Base-by-base conservation (phyloP, 768 basidiomycete species). In the Pleurotus salmoneostramineus region DNA sequence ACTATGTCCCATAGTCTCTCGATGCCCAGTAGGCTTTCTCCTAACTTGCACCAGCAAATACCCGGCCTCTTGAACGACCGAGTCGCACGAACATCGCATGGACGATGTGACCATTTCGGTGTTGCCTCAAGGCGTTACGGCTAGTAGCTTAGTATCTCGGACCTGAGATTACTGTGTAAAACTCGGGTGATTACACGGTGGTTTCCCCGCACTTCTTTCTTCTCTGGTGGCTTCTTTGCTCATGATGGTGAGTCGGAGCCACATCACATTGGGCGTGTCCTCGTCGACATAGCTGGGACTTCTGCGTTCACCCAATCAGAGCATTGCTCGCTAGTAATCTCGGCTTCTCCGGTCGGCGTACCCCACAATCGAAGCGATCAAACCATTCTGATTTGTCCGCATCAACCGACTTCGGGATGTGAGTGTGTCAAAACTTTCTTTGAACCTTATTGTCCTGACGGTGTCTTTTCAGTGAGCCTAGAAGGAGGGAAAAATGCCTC, bases 151-250 rank as follows among this genome's bases (percentile, higher is more conserved):
- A 11, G 12, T 11, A n/a, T 45, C n/a, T 10, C 44, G 40, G 10
- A 8, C 15, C 15, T 14, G 35, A 17, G 36, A 14, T 42, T n/a
- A 40, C 37, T 37, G 35, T 31, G 35, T 15, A 55, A 55, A 55
- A 15, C 40, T 55, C 37, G 52, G 52, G 40, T 17, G 52, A 55
- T 42, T 43, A 42, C n/a, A 42, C 52, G 52, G 52, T 17, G 52
- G 11, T 55, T 49, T 40, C 52, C 52, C 52, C 52, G 17, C 52
- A 55, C n/a, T 31, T 31, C 40, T 33, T n/a, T 21, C 21, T 43
- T 36, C 52, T 40, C 27, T 42, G 21, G 21, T 27, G 21, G 21
- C 21, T 27, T 27, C 21, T 27, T 27, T 27, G 21, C 21, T 37
- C 15, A 17, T 43, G 36, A 31, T 31, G 6, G 3, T 31, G 21